These are phyloP conservation scores for Steccherinum ochraceum DNA, from an alignment of 768 basidiomycete genomes.

Conservation along the genomic window DNA sequence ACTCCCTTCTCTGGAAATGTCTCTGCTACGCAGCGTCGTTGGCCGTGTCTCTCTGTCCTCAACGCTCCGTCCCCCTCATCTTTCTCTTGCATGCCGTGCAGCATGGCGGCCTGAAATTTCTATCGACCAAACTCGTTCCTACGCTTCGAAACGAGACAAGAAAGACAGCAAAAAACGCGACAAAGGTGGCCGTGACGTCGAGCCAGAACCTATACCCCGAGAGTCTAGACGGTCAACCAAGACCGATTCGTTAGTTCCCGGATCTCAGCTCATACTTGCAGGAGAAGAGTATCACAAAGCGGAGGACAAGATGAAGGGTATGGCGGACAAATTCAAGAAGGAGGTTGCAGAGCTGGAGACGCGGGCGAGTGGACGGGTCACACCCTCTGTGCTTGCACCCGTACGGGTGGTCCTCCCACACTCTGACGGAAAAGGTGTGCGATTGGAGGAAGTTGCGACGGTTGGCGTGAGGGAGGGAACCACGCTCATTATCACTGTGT, in stretches of 20 bases:
- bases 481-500: constrained; percentile 65
- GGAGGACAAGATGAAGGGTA: constrained; percentile 54
- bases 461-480: constrained; percentile 78
- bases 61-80: not conserved
- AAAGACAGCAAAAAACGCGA: not conserved
- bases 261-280: constrained; percentile 56
- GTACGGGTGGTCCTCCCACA: constrained; percentile 54
- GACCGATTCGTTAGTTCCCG: constrained; percentile 58
- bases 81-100: not conserved
- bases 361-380: constrained; percentile 71
- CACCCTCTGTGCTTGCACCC: constrained; percentile 61
- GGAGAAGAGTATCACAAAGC: constrained; percentile 56
- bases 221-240: constrained; percentile 20
- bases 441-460: constrained; percentile 69
- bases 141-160: constrained; percentile 10
- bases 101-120: not conserved
- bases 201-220: not conserved
- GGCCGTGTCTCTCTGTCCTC: not conserved
- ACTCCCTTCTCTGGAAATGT: not conserved
- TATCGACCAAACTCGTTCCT: constrained; percentile 7
- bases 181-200: not conserved
- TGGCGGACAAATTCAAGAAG: constrained; percentile 71
- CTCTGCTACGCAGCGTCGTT: constrained; percentile 6
- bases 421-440: constrained; percentile 9
- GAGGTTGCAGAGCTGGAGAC: constrained; percentile 69